Evolutionary conservation across 441 rosid species (phyloP), one percentile per base, ranked within the genome.

Genomic region (Flueggea neowawraea): DNA sequence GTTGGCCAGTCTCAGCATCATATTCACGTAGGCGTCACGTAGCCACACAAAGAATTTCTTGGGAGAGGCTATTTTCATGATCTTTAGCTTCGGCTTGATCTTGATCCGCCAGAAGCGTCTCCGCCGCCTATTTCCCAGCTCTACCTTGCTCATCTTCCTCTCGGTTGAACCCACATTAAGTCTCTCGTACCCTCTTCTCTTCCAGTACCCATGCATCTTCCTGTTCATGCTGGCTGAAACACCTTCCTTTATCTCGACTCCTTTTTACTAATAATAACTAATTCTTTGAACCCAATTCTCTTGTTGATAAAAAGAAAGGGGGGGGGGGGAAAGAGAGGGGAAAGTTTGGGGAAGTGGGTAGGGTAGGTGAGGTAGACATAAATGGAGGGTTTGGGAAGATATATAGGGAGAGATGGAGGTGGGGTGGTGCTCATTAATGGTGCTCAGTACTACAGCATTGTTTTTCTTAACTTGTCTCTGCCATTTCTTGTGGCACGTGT

Each of bases 11-110:
- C 85, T 64, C 73, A 91, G 57, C 95, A 91, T 91, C 97, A 89
- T 85, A 48, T 75, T 84, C 63, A 91, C 89, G 73, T 91, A 91
- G 3, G 90, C 84, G 63, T 91, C 97, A 1, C 97, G 81, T 6
- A 91, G 70, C 95, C 95, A 85, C 8, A 84, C 68, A 49, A 89
- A 55, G 45, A 83, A 64, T 75, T 74, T 89, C 80, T 80, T 87
- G 6, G 95, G 90, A 32, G 86, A 81, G 0, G 76, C 52, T 57
- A 45, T 55, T 69, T 61, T 75, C 4, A 10, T 28, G 13, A 75
- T 10, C 12, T 64, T 73, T n/a, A 91, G 73, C 77, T 78, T 84
- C 0, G 87, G 82, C 65, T 69, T 69, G 62, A 72, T 71, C 83
- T 75, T 87, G 73, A 87, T 81, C 75, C 83, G 84, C 82, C 91